Percentiles rank a stretch among this genome's conserved stretches.
Conservation (phyloP, 2,329 filamentous ascomycete genomes). For the Botryotinia globosa region DNA sequence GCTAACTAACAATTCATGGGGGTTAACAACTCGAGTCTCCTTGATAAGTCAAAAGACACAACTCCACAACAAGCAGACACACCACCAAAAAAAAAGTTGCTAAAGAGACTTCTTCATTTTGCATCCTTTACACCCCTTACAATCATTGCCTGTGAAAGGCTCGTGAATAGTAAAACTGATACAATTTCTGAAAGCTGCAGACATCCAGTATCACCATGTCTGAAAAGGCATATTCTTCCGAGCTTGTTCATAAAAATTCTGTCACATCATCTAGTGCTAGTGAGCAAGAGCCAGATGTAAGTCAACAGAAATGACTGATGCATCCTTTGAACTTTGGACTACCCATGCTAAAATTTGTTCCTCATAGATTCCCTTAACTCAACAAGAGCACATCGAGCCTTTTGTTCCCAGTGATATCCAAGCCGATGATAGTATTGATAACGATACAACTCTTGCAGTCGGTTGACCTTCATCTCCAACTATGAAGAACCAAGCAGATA, state of each 20-base stretch:
- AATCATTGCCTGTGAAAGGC: too few species aligned
- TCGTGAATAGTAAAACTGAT: neutral
- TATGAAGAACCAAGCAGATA: neutral
- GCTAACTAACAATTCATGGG: neutral
- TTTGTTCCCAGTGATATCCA: neutral
- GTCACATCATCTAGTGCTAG: neutral
- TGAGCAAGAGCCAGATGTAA: neutral
- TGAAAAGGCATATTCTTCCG: neutral
- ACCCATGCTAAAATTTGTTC: neutral
- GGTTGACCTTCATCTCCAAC: neutral
- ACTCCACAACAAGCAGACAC: neutral
- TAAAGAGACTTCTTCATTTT: neutral
- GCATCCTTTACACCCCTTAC: neutral
- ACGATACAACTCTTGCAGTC: too few species aligned
- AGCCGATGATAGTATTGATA: neutral
- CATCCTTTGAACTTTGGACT: neutral
- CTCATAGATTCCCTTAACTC: neutral
- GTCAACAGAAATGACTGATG: neutral
- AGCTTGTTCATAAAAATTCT: neutral
- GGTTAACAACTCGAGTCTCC: neutral
- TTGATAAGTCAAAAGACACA: neutral
- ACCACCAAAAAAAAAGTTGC: neutral
- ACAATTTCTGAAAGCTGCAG: neutral
- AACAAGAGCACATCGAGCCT: neutral
- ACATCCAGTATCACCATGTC: neutral